Evolutionary conservation across 768 basidiomycete genomes (phyloP).

Genomic region (Hericium erinaceus): DNA sequence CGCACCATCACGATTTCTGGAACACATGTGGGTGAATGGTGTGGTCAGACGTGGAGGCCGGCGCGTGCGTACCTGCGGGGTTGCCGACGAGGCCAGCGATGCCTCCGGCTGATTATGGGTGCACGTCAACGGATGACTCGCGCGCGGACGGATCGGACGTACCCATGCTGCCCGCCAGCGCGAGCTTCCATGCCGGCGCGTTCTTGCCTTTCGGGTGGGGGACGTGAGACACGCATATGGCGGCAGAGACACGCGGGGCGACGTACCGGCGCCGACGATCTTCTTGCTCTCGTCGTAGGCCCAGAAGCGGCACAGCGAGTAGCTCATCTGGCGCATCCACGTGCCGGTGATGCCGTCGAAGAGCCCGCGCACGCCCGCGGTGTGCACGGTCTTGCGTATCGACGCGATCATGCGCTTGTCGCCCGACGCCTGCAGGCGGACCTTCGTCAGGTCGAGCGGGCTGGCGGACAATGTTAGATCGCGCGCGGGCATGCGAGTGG

Average conservation of each 20-base stretch:
- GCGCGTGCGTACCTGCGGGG: slow-evolving; percentile 51
- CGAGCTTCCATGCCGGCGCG: slow-evolving; percentile 75
- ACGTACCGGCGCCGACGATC: slow-evolving; percentile 52
- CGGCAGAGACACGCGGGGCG: background rate
- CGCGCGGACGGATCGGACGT: slow-evolving; percentile 21
- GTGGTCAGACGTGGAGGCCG: background rate
- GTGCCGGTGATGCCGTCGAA: slow-evolving; percentile 86
- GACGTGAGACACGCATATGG: too few relatives aligned
- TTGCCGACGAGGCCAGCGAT: slow-evolving; percentile 87
- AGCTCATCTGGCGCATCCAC: slow-evolving; percentile 88
- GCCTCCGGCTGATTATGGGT: slow-evolving; percentile 49
- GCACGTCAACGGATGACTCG: background rate
- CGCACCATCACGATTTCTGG: slow-evolving; percentile 64
- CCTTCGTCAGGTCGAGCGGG: slow-evolving; percentile 85
- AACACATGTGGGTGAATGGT: too few relatives aligned
- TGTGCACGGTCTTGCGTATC: slow-evolving; percentile 72
- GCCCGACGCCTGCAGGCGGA: slow-evolving; percentile 83
- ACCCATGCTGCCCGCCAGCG: slow-evolving; percentile 81
- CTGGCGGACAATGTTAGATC: slow-evolving; percentile 26
- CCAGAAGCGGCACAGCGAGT: slow-evolving; percentile 89
- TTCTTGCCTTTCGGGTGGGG: slow-evolving; percentile 41
- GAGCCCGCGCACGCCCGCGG: slow-evolving; percentile 63
- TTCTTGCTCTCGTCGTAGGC: slow-evolving; percentile 90
- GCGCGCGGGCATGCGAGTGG: background rate
- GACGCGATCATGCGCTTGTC: slow-evolving; percentile 87